Percentiles rank a stretch among this genome's conserved stretches.
Conservation (phyloP, 1,284 basidiomycete genomes). For the Exobasidium rhododendri region DNA sequence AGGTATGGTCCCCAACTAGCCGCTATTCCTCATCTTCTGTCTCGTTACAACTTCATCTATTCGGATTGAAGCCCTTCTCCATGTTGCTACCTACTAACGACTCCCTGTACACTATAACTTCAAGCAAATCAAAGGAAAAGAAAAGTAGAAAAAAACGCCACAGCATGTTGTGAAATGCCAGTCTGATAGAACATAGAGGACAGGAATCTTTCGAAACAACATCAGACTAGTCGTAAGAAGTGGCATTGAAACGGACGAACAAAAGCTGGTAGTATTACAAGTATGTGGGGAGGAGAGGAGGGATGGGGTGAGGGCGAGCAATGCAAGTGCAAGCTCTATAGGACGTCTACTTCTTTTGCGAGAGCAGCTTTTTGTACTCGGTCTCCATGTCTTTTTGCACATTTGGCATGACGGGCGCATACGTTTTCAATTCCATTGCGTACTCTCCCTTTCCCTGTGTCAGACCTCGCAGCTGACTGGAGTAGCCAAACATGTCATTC, state of each 20-base stretch:
- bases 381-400: constrained; percentile 78
- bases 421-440: constrained; percentile 84
- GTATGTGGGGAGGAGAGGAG: background rate
- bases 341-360: constrained; percentile 21
- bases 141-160: too few species aligned
- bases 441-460: constrained; percentile 72
- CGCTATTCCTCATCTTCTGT: constrained; percentile 87
- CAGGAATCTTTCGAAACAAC: too few species aligned
- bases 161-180: too few species aligned
- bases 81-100: too few species aligned
- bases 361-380: constrained; percentile 42
- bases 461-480: constrained; percentile 68
- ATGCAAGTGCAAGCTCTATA: background rate
- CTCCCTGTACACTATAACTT: too few species aligned
- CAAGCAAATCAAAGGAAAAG: too few species aligned
- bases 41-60: constrained; percentile 64
- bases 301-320: constrained; percentile 1
- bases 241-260: too few species aligned
- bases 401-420: constrained; percentile 82
- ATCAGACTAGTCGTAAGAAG: too few species aligned
- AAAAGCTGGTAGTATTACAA: background rate
- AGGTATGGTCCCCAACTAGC: constrained; percentile 86
- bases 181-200: too few species aligned
- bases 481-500: constrained; percentile 96
- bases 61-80: constrained; percentile 24